Conservation (phyloP, 257 asterid species). For the Eustoma russellianum region DNA sequence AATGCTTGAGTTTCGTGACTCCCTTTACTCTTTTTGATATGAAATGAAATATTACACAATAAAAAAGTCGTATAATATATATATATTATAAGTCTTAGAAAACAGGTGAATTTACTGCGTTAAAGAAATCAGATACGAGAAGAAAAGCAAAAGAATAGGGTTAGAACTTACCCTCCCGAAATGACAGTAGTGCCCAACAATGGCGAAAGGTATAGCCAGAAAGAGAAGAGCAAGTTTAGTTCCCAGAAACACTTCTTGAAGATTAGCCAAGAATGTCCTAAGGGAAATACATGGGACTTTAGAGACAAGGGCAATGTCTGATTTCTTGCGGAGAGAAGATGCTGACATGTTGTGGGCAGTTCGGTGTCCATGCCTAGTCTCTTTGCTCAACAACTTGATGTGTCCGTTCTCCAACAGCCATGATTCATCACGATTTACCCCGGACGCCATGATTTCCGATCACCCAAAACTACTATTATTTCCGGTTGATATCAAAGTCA, state of each 20-base stretch:
- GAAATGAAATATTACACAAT: not conserved
- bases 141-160: too few species aligned
- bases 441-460: too few species aligned
- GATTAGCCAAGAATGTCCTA: constrained; percentile 34
- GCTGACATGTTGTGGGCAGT: constrained; percentile 72
- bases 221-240: constrained; percentile 67
- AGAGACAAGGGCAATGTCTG: constrained; percentile 48
- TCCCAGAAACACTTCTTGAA: constrained; percentile 74
- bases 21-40: not conserved
- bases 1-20: too few species aligned
- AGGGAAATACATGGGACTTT: constrained; percentile 30
- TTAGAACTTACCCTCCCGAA: constrained; percentile 39
- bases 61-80: too few species aligned
- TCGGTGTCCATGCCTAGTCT: constrained; percentile 27
- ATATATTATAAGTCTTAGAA: too few species aligned
- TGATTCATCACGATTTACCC: constrained; percentile 12
- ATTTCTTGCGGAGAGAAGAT: constrained; percentile 65
- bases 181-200: constrained; percentile 32
- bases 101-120: too few species aligned
- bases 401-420: constrained; percentile 60
- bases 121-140: too few species aligned
- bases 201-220: constrained; percentile 70
- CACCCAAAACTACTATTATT: too few species aligned
- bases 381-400: constrained; percentile 36
- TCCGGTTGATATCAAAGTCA: too few species aligned